Evolutionary conservation across 768 basidiomycete genomes (phyloP).

Genomic region (Tricholoma matsutake): DNA sequence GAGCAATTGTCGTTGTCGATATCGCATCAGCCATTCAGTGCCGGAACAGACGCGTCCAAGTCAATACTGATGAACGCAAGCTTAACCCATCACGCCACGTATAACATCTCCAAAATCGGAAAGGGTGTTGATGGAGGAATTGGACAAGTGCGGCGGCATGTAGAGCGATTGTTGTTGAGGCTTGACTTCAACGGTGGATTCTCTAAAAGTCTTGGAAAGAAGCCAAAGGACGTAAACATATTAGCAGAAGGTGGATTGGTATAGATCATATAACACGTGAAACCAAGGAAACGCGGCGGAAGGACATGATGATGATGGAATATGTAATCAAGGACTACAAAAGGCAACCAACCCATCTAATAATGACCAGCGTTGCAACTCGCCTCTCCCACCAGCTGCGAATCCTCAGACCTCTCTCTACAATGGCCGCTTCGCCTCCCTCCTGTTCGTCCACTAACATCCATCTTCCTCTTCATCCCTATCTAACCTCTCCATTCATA

Average conservation of each 20-base stretch:
- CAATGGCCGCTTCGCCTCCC: conserved; percentile 45
- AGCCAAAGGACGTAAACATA: conserved; percentile 32
- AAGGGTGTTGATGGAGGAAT: conserved; percentile 52
- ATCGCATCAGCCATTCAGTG: conserved; percentile 67
- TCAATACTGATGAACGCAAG: conserved; percentile 61
- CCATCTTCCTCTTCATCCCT: conserved; percentile 12
- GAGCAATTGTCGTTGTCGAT: conserved; percentile 75
- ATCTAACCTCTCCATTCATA: conserved; percentile 26
- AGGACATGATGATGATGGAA: not conserved
- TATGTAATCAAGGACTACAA: not conserved
- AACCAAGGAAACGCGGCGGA: not conserved
- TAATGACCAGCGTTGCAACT: not conserved
- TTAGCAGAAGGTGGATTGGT: conserved; percentile 40
- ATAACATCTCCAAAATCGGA: conserved; percentile 47
- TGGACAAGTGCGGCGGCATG: conserved; percentile 70
- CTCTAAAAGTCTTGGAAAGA: conserved; percentile 43
- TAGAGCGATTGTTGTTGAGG: conserved; percentile 78
- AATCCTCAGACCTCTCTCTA: conserved; percentile 45
- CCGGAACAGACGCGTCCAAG: conserved; percentile 66
- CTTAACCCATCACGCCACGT: conserved; percentile 51
- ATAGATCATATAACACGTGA: conserved; percentile 5
- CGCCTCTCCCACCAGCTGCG: conserved; percentile 63
- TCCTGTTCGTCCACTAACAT: conserved; percentile 22
- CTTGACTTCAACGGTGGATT: conserved; percentile 84
- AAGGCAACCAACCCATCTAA: not conserved